A percentile compares a stretch with the other conserved stretches of the same genome.
Evolutionary conservation across 2,329 filamentous ascomycete species (phyloP).

Genomic region (Fusarium sp.): DNA sequence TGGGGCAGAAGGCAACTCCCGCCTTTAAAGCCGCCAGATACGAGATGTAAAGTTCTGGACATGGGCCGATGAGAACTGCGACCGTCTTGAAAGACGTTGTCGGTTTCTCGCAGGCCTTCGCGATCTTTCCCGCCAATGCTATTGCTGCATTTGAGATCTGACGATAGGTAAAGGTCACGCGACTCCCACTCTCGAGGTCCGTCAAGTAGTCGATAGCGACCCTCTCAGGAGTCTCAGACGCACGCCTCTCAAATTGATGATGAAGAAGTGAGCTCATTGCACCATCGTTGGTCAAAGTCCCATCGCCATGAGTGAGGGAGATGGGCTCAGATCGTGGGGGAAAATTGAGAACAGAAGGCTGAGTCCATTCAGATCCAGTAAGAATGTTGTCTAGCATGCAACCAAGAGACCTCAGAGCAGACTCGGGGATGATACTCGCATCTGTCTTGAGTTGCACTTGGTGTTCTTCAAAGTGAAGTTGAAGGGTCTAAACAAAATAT

Average conservation of each 20-base stretch:
- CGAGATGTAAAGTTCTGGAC: conserved; percentile 14
- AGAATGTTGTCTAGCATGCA: background rate
- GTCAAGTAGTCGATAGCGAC: conserved; percentile 6
- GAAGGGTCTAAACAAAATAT: background rate
- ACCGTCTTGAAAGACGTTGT: background rate
- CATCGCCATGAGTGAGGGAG: background rate
- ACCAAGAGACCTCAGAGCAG: background rate
- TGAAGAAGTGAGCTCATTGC: background rate
- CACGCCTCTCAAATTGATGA: conserved; percentile 1
- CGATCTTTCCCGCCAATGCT: background rate
- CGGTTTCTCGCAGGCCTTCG: background rate
- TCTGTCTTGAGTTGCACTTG: background rate
- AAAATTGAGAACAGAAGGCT: conserved; percentile 14
- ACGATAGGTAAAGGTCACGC: background rate
- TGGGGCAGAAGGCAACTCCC: conserved; percentile 13
- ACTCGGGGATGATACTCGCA: background rate
- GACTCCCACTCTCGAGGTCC: background rate
- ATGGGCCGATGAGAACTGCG: conserved; percentile 5
- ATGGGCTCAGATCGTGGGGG: background rate
- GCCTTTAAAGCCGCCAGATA: conserved; percentile 12
- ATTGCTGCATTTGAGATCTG: background rate
- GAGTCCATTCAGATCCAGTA: background rate
- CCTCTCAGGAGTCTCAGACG: background rate
- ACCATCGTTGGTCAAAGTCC: background rate
- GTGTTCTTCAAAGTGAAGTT: background rate